Evolutionary conservation across 1,284 basidiomycete genomes (phyloP).

Genomic region (Wolfiporia cocos): DNA sequence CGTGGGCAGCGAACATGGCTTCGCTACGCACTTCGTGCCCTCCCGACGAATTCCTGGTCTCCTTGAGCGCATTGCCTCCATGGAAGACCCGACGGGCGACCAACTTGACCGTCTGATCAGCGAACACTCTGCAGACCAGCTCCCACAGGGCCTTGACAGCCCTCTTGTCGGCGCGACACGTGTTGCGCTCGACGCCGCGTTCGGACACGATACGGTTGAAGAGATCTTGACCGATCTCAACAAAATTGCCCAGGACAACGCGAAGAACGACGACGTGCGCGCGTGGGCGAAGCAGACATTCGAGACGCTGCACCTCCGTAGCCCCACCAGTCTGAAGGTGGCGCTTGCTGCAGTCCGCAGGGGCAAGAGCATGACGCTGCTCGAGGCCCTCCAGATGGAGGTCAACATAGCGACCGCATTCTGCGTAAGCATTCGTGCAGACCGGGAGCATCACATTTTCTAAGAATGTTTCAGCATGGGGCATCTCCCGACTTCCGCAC

Average conservation of each 20-base stretch:
- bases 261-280: conserved; percentile 41
- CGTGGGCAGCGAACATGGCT: conserved; percentile 83
- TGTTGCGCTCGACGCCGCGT: conserved; percentile 73
- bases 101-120: conserved; percentile 60
- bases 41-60: conserved; percentile 70
- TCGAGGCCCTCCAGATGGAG: conserved; percentile 76
- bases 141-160: conserved; percentile 48
- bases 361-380: conserved; percentile 58
- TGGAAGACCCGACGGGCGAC: conserved; percentile 46
- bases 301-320: conserved; percentile 58
- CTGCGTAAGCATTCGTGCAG: conserved; percentile 69
- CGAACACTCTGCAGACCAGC: conserved; percentile 56
- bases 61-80: conserved; percentile 49
- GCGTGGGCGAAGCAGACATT: conserved; percentile 76
- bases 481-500: conserved; percentile 78
- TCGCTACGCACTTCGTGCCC: conserved; percentile 89
- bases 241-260: conserved; percentile 35
- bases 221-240: conserved; percentile 63
- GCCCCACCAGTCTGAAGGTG: conserved; percentile 88
- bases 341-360: conserved; percentile 72
- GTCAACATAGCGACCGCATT: conserved; percentile 74
- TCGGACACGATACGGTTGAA: conserved; percentile 65
- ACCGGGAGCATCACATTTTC: neutral
- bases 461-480: conserved; percentile 43
- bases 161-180: conserved; percentile 62